Conservation (phyloP, 2,329 filamentous ascomycete species). For the Fusarium clavum region DNA sequence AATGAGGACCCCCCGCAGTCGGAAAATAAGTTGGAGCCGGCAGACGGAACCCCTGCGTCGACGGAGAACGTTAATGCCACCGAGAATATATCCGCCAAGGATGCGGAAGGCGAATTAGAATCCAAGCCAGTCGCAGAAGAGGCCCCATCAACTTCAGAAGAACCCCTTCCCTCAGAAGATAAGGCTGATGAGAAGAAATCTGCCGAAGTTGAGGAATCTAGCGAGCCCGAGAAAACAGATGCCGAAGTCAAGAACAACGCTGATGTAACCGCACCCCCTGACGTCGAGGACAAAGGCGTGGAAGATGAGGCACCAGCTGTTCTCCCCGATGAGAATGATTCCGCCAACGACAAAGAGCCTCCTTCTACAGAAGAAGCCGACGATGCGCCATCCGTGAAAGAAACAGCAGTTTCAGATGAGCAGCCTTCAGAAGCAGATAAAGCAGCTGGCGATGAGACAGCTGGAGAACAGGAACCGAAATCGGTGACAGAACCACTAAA, state of each 20-base stretch:
- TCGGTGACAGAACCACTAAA: background rate
- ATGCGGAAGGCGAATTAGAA: background rate
- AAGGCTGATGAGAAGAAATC: background rate
- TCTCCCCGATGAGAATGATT: background rate
- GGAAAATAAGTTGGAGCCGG: conserved; percentile 1
- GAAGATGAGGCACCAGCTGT: conserved; percentile 1
- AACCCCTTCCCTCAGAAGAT: background rate
- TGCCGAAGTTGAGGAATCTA: conserved; percentile 1
- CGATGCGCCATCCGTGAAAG: background rate
- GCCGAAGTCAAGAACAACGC: background rate
- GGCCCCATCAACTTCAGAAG: background rate
- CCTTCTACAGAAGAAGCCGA: background rate
- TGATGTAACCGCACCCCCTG: background rate
- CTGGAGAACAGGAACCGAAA: background rate
- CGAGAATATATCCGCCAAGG: background rate
- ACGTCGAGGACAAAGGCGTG: background rate
- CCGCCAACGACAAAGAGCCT: background rate
- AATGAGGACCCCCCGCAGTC: background rate
- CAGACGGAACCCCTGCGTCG: background rate
- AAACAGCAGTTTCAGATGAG: background rate
- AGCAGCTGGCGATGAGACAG: background rate
- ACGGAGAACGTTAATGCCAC: background rate
- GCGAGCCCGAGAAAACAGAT: conserved; percentile 10
- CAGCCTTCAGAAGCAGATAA: conserved; percentile 7
- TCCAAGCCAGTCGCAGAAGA: background rate